Conservation (phyloP, 441 rosid genomes). For the Codiaeum variegatum region DNA sequence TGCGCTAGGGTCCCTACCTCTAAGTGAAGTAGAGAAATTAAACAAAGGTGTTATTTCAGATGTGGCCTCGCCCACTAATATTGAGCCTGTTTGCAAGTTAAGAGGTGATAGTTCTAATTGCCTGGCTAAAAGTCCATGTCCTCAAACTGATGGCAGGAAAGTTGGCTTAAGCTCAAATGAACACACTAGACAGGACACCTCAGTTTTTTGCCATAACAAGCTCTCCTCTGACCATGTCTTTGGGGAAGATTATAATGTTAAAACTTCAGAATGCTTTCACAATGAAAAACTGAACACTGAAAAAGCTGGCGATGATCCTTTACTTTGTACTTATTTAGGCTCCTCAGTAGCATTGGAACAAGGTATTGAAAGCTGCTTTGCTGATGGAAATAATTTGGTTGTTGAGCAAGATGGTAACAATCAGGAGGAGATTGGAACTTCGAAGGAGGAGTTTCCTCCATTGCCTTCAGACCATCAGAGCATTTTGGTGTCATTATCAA, state of each 20-base stretch:
- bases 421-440: constrained; percentile 43
- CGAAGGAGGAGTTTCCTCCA: constrained; percentile 84
- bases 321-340: constrained; percentile 27
- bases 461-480: constrained; percentile 92
- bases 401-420: constrained; percentile 32
- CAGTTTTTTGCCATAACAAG: constrained; percentile 23
- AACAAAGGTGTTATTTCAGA: constrained; percentile 34
- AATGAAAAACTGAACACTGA: constrained; percentile 25
- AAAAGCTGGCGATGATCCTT: constrained; percentile 32
- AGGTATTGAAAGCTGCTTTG: constrained; percentile 24
- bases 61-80: constrained; percentile 29
- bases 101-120: constrained; percentile 34
- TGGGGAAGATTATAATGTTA: constrained; percentile 30
- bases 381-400: constrained; percentile 23
- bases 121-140: constrained; percentile 34
- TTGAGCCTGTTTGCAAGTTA: constrained; percentile 30
- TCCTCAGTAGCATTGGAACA: constrained; percentile 30
- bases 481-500: constrained; percentile 88
- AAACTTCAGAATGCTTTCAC: constrained; percentile 35
- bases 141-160: constrained; percentile 20
- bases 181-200: constrained; percentile 24
- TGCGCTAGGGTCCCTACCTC: constrained; percentile 36
- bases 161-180: constrained; percentile 23
- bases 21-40: constrained; percentile 37
- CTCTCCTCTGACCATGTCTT: constrained; percentile 26